phyloP scores from a whole-genome alignment of 2,329 filamentous ascomycete genomes.

The Grosmannia huntii region DNA sequence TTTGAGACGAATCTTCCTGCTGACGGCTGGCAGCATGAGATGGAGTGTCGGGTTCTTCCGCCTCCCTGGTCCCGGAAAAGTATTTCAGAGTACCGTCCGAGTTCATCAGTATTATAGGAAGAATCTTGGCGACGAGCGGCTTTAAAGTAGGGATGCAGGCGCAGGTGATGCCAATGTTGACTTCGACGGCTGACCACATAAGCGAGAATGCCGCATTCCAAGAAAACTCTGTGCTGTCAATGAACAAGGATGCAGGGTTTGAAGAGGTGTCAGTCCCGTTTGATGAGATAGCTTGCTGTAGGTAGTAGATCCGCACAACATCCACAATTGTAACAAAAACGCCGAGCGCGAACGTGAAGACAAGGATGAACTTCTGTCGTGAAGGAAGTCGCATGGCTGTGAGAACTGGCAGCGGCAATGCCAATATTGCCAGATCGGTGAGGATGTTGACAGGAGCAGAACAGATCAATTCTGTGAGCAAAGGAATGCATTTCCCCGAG shows the following conservation, averaged over 20 bases:
- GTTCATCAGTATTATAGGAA: constrained; percentile 44
- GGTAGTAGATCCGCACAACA: constrained; percentile 78
- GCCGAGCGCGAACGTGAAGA: constrained; percentile 76
- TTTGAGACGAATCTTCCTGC: too few species aligned
- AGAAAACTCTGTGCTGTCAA: constrained; percentile 37
- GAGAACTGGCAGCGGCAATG: constrained; percentile 77
- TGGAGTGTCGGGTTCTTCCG: neutral
- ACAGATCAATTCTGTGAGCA: constrained; percentile 51
- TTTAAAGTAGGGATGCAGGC: constrained; percentile 89
- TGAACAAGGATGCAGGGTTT: constrained; percentile 31
- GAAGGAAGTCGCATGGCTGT: constrained; percentile 73
- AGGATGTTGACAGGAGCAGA: constrained; percentile 87
- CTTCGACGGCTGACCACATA: constrained; percentile 90
- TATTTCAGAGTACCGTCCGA: constrained; percentile 28
- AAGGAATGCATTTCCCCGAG: constrained; percentile 35
- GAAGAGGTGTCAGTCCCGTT: constrained; percentile 20
- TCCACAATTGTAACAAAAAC: constrained; percentile 82
- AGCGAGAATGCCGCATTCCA: constrained; percentile 75
- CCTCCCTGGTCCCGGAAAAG: constrained; percentile 10
- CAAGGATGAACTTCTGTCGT: constrained; percentile 77
- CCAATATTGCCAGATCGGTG: constrained; percentile 76
- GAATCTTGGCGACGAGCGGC: constrained; percentile 57
- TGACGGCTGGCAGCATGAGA: neutral
- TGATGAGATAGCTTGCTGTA: constrained; percentile 56
- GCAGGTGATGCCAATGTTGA: constrained; percentile 81